Evolutionary conservation across 2,329 filamentous ascomycete genomes (phyloP).

Genomic region (Myrmaecium sp.): DNA sequence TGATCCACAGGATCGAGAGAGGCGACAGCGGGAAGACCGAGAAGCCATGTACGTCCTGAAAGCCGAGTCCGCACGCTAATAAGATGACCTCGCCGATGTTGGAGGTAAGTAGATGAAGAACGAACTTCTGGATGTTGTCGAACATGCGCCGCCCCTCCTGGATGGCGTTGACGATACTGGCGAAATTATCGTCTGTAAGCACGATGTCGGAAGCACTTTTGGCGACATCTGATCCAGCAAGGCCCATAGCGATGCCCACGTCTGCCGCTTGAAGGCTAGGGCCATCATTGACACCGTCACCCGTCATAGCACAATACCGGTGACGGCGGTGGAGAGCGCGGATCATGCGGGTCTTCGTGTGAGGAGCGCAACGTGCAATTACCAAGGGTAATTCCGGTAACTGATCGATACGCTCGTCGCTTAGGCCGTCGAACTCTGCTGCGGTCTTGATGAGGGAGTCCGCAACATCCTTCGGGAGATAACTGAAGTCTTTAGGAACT

Average conservation of each 20-base stretch:
- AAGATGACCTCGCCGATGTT: conserved; percentile 19
- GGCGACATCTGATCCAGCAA: conserved; percentile 26
- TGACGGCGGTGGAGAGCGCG: conserved; percentile 22
- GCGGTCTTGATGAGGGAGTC: conserved; percentile 6
- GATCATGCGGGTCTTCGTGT: conserved; percentile 7
- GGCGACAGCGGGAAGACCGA: conserved; percentile 21
- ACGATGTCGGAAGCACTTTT: conserved; percentile 29
- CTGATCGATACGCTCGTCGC: conserved; percentile 6
- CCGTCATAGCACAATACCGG: conserved; percentile 25
- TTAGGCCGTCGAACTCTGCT: conserved; percentile 6
- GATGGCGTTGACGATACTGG: conserved; percentile 27
- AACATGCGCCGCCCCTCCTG: conserved; percentile 28
- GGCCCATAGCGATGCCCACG: conserved; percentile 29
- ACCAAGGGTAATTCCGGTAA: conserved; percentile 6
- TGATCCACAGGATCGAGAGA: conserved; percentile 22
- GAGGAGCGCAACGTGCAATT: conserved; percentile 7
- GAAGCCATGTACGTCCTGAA: conserved; percentile 14
- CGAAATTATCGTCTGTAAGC: conserved; percentile 28
- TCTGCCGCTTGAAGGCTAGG: conserved; percentile 29
- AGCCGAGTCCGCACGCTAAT: conserved; percentile 17
- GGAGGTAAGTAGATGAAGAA: conserved; percentile 15
- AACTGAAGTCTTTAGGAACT: conserved; percentile 7
- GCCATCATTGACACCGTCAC: conserved; percentile 29
- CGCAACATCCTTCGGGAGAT: conserved; percentile 4
- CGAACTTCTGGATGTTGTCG: conserved; percentile 29